Base-by-base conservation (phyloP, 208 protist species). In the Borovskyia barvae region DNA sequence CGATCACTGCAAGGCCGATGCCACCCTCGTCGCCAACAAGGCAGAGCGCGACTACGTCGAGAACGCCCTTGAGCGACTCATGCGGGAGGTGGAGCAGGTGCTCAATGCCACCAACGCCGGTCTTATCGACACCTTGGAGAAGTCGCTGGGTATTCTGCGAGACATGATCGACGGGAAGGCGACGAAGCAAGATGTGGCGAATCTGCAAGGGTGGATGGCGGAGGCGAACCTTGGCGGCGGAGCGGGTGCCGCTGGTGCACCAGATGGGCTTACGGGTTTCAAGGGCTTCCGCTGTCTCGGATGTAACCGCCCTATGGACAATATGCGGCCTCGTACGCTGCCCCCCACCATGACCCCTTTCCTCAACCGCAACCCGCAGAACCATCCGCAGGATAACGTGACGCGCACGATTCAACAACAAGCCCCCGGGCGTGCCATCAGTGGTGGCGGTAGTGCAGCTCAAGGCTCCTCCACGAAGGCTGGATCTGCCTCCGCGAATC, bases 51-150 rank as follows among this genome's bases (percentile, higher is more conserved):
- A 95, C 64, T 95, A 93, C 61, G 90, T 95, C 2, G 86, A 95
- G 66, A 95, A 95, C 50, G 85, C 90, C 32, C 77, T 95, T 51
- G 90, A 95, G 78, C 80, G 85, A 22, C 69, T 95, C 24, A 95
- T 93, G 86, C 85, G 90, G 0, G 86, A 95, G 81, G 90, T 95
- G 74, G 90, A 95, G 68, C 90, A 95, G 66, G 90, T 95, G 22
- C 72, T 95, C 9, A 95, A 95, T 58, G 84, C 85, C 0, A 95
- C 86, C 41, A 95, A 95, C 60, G 86, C 86, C 19, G 86, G 90
- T 25, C 82, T 95, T 39, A 93, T 95, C 66, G 90, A 95, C 65
- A 95, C 90, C 15, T 67, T 95, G 9, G 90, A 95, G 60, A 87
- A 87, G 66, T 95, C 90, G 30, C 70, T 95, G 9, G 88, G 88